Evolutionary conservation across 495 filamentous ascomycete species (phyloP).

Genomic region (Xylaria flabelliformis): DNA sequence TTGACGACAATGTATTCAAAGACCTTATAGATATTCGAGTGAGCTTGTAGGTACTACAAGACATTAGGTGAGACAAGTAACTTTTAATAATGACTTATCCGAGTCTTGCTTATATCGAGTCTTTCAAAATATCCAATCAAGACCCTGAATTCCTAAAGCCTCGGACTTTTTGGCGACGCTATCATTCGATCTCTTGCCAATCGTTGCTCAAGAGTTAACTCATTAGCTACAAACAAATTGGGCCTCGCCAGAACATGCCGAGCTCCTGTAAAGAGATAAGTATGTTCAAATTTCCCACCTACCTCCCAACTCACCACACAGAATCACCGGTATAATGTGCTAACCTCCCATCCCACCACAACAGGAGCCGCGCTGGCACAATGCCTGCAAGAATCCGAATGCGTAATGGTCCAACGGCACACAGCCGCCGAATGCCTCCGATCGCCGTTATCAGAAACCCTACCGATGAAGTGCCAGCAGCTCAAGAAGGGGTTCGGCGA

Average conservation of each 20-base stretch:
- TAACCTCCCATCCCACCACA: conserved; percentile 22
- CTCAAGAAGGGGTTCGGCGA: conserved; percentile 89
- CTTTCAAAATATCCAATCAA: conserved; percentile 2
- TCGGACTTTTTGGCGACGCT: conserved; percentile 3
- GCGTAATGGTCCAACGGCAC: conserved; percentile 89
- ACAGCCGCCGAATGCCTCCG: conserved; percentile 86
- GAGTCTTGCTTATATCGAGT: conserved; percentile 9
- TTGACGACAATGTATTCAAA: no score
- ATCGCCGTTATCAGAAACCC: conserved; percentile 73
- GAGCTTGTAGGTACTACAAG: no score
- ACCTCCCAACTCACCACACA: background rate
- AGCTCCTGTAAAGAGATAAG: conserved; percentile 96
- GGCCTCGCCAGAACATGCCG: conserved; percentile 68
- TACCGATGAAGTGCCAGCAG: conserved; percentile 90
- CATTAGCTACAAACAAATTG: background rate
- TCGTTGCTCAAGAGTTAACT: background rate
- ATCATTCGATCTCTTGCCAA: conserved; percentile 1
- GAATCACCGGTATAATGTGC: background rate
- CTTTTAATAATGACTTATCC: no score
- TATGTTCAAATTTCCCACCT: conserved; percentile 54
- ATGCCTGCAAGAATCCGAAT: conserved; percentile 95
- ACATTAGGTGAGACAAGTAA: no score
- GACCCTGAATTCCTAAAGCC: background rate
- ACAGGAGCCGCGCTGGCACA: conserved; percentile 86
- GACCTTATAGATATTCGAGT: no score